Evolutionary conservation across 1,284 basidiomycete genomes (phyloP), one percentile per base, ranked within the genome.

Genomic region (Ganoderma boninense): DNA sequence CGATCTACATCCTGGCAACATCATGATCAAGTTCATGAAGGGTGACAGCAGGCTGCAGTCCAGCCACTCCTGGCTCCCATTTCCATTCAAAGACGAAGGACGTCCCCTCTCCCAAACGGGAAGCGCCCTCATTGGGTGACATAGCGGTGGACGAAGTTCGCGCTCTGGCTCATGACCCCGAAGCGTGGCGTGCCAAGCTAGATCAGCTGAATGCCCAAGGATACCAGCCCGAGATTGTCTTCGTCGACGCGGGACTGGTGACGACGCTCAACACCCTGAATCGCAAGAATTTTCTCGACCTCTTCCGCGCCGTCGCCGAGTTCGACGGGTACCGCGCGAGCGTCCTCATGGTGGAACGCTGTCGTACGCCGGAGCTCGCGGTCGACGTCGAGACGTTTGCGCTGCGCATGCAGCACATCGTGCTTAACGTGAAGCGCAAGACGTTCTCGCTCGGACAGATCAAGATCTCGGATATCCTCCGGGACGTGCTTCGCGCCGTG

Each of bases 311-410:
- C 0, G 90, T 99, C 29, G 97, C 97, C 46, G 92, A 96, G 77
- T 99, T 99, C 76, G 97, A 99, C 79, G 98, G 98, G 0, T 98
- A 98, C 82, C 92, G 92, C 67, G 93, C 96, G 0, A 98, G 98
- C 0, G 90, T 95, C 73, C 89, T 99, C 64, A 99, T 99, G 98
- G 90, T 99, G 61, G 95, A 97, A 80, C 93, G 97, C 40, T 99
- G 96, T 79, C 91, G 95, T n/a, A 89, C 92, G 2, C 98, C 98
- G 1, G 94, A 98, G 71, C 88, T 97, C 44, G 97, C 93, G 1
- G 85, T 97, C 65, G 96, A 99, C 77, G 89, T 94, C 18, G 97
- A 99, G 81, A 97, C 92, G 1, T 99, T 99, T 80, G 97, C 97
- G 44, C 87, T 99, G 67, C 97, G 96, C 85, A 98, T 99, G 90